A percentile compares a stretch with the other conserved stretches of the same genome.
phyloP scores from a whole-genome alignment of 225 moss, liverwort and hornwort genomes.

The Ulota crispa region DNA sequence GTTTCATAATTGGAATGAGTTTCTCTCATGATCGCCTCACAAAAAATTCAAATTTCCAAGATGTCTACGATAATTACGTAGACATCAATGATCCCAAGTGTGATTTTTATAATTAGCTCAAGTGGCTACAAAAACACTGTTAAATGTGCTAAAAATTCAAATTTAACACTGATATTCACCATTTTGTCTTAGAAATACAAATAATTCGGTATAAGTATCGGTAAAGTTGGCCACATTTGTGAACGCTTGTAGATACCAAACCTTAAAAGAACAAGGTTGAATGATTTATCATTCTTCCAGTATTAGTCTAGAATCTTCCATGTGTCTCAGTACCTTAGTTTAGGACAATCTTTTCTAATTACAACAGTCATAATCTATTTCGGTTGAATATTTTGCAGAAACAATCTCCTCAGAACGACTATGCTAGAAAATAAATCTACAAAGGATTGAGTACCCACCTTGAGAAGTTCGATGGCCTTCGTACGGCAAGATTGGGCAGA shows the following conservation, averaged over 20 bases:
- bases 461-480: slow-evolving; percentile 81
- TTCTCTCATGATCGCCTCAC: neutral
- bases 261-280: neutral
- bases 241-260: too few species aligned
- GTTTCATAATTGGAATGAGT: neutral
- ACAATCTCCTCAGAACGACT: neutral
- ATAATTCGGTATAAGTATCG: too few species aligned
- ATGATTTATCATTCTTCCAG: neutral
- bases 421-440: neutral
- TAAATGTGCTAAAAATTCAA: too few species aligned
- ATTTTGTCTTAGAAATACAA: too few species aligned
- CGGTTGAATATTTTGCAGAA: neutral
- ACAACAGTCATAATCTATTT: neutral
- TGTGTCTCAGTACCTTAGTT: neutral
- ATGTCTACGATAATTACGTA: neutral
- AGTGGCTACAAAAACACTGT: too few species aligned
- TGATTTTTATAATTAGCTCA: too few species aligned
- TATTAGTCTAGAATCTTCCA: neutral
- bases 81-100: too few species aligned
- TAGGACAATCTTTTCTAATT: too few species aligned
- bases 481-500: slow-evolving; percentile 59
- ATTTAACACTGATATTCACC: too few species aligned
- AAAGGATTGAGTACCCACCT: slow-evolving; percentile 46
- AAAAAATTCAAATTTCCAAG: neutral
- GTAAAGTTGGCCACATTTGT: too few species aligned